Conservation (phyloP, 2,329 filamentous ascomycete genomes). For the Alternaria atra region DNA sequence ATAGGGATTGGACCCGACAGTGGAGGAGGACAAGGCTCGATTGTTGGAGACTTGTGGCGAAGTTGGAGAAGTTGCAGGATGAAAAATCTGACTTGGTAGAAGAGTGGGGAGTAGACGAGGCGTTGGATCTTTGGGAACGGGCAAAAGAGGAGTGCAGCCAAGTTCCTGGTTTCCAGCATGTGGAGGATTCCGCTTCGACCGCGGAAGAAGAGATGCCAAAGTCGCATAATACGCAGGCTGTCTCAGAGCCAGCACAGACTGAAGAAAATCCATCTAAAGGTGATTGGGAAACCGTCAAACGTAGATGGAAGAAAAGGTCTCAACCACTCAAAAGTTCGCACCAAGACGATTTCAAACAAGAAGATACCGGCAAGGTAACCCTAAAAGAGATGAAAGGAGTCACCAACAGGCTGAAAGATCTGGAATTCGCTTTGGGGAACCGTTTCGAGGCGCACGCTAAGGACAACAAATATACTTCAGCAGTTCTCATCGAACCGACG, state of each 20-base stretch:
- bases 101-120: constrained; percentile 10
- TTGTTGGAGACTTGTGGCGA: constrained; percentile 7
- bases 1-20: not conserved
- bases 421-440: not conserved
- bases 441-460: not conserved
- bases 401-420: not conserved
- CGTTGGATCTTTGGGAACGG: constrained; percentile 14
- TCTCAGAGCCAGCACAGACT: not conserved
- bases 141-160: constrained; percentile 10
- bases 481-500: no score
- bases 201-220: not conserved
- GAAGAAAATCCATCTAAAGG: not conserved
- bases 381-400: not conserved
- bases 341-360: not conserved
- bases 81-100: constrained; percentile 2
- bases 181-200: not conserved
- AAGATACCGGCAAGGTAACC: not conserved
- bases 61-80: constrained; percentile 12
- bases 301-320: constrained; percentile 1
- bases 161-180: constrained; percentile 9
- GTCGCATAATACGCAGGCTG: not conserved
- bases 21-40: constrained; percentile 15
- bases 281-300: constrained; percentile 1
- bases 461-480: not conserved
- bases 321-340: not conserved